phyloP scores from a whole-genome alignment of 441 rosid genomes.

The Isatis lusitanica region DNA sequence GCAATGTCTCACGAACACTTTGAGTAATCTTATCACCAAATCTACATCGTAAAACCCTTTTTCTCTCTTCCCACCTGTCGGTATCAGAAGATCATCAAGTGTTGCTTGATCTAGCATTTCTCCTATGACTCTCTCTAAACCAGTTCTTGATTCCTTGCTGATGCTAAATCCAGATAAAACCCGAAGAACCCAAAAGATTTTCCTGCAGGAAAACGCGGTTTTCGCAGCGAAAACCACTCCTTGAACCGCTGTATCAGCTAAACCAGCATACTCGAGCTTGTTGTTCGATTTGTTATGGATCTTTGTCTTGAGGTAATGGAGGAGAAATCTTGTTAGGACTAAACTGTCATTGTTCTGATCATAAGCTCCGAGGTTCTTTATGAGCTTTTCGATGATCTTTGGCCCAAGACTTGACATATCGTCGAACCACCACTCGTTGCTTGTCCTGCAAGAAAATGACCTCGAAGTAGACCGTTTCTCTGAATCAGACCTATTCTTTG shows the following conservation, averaged over 20 bases:
- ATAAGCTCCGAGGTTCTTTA: slow-evolving; percentile 49
- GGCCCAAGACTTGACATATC: slow-evolving; percentile 58
- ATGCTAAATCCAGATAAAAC: slow-evolving; percentile 50
- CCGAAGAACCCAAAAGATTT: slow-evolving; percentile 53
- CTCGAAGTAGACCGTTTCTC: slow-evolving; percentile 46
- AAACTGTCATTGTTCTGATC: slow-evolving; percentile 56
- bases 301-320: slow-evolving; percentile 59
- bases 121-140: slow-evolving; percentile 65
- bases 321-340: slow-evolving; percentile 64
- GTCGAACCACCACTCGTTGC: slow-evolving; percentile 78
- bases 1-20: slow-evolving; percentile 44
- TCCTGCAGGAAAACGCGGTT: slow-evolving; percentile 63
- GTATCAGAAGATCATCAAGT: slow-evolving; percentile 67
- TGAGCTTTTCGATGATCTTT: slow-evolving; percentile 43
- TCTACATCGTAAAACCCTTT: slow-evolving; percentile 63
- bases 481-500: slow-evolving; percentile 29
- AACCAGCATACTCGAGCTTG: slow-evolving; percentile 37
- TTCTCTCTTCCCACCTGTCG: slow-evolving; percentile 42
- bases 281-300: slow-evolving; percentile 30
- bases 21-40: slow-evolving; percentile 58
- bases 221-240: slow-evolving; percentile 48
- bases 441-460: slow-evolving; percentile 35
- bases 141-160: slow-evolving; percentile 52
- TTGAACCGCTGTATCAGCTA: slow-evolving; percentile 59
- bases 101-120: slow-evolving; percentile 67